Evolutionary conservation across 83 land plant genomes (phyloP), one percentile per base, ranked within the genome.

Genomic region (Picea abies): DNA sequence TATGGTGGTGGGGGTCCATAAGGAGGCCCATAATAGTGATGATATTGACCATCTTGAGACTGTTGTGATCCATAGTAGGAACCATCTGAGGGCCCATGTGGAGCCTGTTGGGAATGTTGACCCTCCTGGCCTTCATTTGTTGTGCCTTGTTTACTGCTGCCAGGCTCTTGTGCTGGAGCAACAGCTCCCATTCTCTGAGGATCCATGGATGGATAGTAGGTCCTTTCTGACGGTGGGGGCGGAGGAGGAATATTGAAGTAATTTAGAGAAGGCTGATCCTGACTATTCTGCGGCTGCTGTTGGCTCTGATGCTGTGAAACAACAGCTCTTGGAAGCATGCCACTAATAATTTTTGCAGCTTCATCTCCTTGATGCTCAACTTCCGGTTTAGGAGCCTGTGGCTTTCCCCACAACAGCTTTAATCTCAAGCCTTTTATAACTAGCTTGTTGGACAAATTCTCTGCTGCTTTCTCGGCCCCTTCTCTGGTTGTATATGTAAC

Each of bases 111-210:
- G 49, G 68, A 71, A n/a, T 69, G 80, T 84, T 79, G 88, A 63
- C 77, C 84, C 47, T 82, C 85, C 47, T 83, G 49, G 22, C 84
- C 87, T 61, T 80, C 82, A 71, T 84, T 86, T 52, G 60, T 63
- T 60, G 87, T 85, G 35, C 89, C 88, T 22, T 83, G 82, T 67
- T 82, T 71, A 47, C 86, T 79, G 1, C 75, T 80, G 56, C 73
- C 75, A n/a, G 82, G 63, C 25, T 93, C 96, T 52, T 93, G 94
- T 5, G 92, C 86, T 8, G 90, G 82, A 39, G 91, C 85, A 5
- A 93, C 82, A 37, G 99, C 93, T 47, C 99, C 99, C 99, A 97
- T 97, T 71, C 99, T 90, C 81, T 92, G 99, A 49, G 99, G 99
- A 86, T 97, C 99, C 99, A 97, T 97, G 8, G 99, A 97, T 17